Percentiles rank a stretch among this genome's conserved stretches.
phyloP scores from a whole-genome alignment of 352 stramenopile species.

The Phytophthora pisi region DNA sequence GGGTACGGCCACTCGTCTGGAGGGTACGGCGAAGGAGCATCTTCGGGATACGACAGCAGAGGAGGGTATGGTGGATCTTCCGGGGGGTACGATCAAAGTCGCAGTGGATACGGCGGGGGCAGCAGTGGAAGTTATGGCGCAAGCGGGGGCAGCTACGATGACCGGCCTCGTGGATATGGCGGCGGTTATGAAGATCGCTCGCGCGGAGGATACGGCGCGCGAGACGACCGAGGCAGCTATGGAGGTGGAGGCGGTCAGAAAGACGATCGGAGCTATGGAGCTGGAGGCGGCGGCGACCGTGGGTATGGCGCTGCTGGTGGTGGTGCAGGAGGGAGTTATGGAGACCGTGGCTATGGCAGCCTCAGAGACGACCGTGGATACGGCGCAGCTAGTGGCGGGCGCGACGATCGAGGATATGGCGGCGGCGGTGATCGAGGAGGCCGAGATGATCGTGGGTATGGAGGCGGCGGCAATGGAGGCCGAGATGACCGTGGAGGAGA shows the following conservation, averaged over 20 bases:
- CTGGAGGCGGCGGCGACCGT: slow-evolving; percentile 10
- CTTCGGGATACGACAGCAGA: slow-evolving; percentile 18
- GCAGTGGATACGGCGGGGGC: slow-evolving; percentile 27
- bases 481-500: slow-evolving; percentile 1
- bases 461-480: slow-evolving; percentile 11
- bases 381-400: slow-evolving; percentile 3
- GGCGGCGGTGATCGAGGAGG: not conserved
- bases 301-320: slow-evolving; percentile 1
- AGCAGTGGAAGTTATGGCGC: not conserved
- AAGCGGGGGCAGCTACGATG: slow-evolving; percentile 5
- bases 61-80: slow-evolving; percentile 17
- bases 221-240: slow-evolving; percentile 16
- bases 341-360: slow-evolving; percentile 23
- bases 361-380: slow-evolving; percentile 15
- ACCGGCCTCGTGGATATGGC: slow-evolving; percentile 18
- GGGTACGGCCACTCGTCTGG: slow-evolving; percentile 9
- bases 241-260: slow-evolving; percentile 10
- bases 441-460: slow-evolving; percentile 13
- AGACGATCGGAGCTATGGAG: slow-evolving; percentile 7
- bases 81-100: slow-evolving; percentile 24
- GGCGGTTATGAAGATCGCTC: slow-evolving; percentile 28
- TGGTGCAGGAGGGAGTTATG: slow-evolving; percentile 1
- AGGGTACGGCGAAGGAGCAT: not conserved
- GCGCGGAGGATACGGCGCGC: slow-evolving; percentile 25
- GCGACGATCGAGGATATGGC: slow-evolving; percentile 2